Evolutionary conservation across 2,329 filamentous ascomycete species (phyloP), one percentile per base, ranked within the genome.

Genomic region (Xylaria sp.): DNA sequence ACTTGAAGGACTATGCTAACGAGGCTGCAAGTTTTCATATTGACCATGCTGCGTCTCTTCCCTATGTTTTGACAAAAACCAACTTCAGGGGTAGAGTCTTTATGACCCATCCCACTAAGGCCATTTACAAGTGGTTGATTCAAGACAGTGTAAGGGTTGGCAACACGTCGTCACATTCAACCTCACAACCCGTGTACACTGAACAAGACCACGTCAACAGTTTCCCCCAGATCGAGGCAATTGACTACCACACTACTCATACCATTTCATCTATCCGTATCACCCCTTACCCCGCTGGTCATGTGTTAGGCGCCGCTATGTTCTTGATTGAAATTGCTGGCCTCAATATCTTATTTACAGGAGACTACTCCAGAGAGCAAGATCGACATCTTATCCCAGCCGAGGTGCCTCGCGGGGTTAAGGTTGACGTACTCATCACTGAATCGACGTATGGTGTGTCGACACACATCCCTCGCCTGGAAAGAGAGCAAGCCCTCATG

Each of bases 91-190:
- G 96, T 58, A 90, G 94, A 25, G 95, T 98, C 69, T 98, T 98
- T 84, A 99, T 98, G 95, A 99, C 96, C 60, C 96, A 99, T 84
- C 94, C 96, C 1, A 99, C 96, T 55, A 98, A 99, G 81, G 96
- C 96, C 75, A 99, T 99, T 79, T 99, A 99, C 87, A 98, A 98
- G 83, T 98, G 96, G 95, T 89, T 98, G 60, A 98, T 98, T 71
- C 94, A 97, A 81, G 96, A 99, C 81, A 97, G 94, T 73, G 93
- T 99, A 53, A 91, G 96, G 68, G 94, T 99, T 35, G 92, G 91
- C 78, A 92, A 90, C 77, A 90, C 87, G 4, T 89, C 88, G 1
- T 89, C 88, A 10, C 88, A 88, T 72, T 83, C 85, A 63, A 85
- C 84, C 0, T 85, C 92, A 76, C 87, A 96, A 85, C 85, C 93